Conservation (phyloP, 306 rosid species). For the Vigna angularis region DNA sequence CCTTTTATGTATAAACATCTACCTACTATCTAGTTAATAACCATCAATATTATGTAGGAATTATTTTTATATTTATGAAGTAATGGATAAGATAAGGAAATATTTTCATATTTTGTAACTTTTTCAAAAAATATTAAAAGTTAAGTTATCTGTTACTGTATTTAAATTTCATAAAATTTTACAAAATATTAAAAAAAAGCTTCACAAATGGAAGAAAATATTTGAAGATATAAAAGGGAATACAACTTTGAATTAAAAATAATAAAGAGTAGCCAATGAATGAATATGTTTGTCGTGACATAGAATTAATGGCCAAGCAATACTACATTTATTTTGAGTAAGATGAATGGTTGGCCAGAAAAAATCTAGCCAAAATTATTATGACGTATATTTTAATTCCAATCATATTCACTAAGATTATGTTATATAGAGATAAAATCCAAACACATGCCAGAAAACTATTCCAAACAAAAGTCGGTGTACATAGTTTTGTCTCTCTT, state of each 20-base stretch:
- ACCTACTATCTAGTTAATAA: too few relatives aligned
- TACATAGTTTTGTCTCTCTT: slow-evolving; percentile 11
- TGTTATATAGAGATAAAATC: slow-evolving; percentile 52
- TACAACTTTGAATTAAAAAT: neutral
- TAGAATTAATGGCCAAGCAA: slow-evolving; percentile 3
- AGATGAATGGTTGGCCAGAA: slow-evolving; percentile 1
- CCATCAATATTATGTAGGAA: too few relatives aligned
- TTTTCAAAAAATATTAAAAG: too few relatives aligned
- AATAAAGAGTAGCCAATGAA: slow-evolving; percentile 2
- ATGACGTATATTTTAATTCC: slow-evolving; percentile 40
- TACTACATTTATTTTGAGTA: slow-evolving; percentile 35
- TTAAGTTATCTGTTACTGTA: too few relatives aligned
- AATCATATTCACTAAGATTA: slow-evolving; percentile 61
- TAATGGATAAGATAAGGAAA: too few relatives aligned
- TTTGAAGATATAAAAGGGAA: too few relatives aligned
- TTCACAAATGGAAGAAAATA: too few relatives aligned
- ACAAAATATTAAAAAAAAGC: too few relatives aligned
- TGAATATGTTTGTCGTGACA: slow-evolving; percentile 15
- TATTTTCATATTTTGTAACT: too few relatives aligned
- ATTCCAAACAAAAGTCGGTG: slow-evolving; percentile 45
- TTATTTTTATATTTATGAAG: too few relatives aligned
- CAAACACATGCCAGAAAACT: slow-evolving; percentile 60
- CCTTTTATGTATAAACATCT: too few relatives aligned
- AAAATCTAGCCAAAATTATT: slow-evolving; percentile 44
- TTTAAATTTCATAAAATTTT: too few relatives aligned